Percentiles rank a stretch among this genome's conserved stretches.
These are phyloP conservation scores for Dactylonectria estremocensis DNA, from an alignment of 2,329 filamentous ascomycete species.

Conservation along the genomic window DNA sequence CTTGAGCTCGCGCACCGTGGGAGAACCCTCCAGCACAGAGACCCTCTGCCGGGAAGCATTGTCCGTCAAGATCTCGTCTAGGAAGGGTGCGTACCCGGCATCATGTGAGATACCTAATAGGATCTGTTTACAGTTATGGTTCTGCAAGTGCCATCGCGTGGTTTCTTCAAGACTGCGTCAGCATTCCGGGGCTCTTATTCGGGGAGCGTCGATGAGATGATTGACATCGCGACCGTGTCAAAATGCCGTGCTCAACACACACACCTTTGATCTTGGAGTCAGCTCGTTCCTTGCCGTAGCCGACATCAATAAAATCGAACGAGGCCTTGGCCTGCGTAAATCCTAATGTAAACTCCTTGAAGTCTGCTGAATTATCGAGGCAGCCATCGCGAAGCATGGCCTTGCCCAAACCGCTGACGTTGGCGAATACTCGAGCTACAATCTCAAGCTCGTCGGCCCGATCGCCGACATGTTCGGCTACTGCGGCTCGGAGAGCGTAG, in stretches of 20 bases:
- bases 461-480: constrained; percentile 63
- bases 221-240: background rate
- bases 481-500: constrained; percentile 62
- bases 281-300: constrained; percentile 70
- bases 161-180: constrained; percentile 57
- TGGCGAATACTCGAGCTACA: constrained; percentile 70
- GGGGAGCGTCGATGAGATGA: background rate
- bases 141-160: constrained; percentile 71
- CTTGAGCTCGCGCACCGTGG: constrained; percentile 65
- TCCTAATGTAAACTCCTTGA: constrained; percentile 71
- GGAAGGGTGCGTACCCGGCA: constrained; percentile 71
- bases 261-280: constrained; percentile 74
- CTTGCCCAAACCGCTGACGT: constrained; percentile 65
- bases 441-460: constrained; percentile 66
- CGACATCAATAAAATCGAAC: constrained; percentile 77
- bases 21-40: constrained; percentile 68
- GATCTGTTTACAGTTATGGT: constrained; percentile 74
- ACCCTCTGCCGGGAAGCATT: constrained; percentile 60
- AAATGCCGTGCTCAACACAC: constrained; percentile 14
- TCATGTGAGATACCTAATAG: constrained; percentile 75
- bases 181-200: constrained; percentile 4
- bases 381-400: constrained; percentile 66
- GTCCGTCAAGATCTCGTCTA: constrained; percentile 68
- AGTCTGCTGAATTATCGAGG: constrained; percentile 59
- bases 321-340: constrained; percentile 72